Conservation (phyloP, 139 green algal genomes). For the Diplosphaera chodatii region DNA sequence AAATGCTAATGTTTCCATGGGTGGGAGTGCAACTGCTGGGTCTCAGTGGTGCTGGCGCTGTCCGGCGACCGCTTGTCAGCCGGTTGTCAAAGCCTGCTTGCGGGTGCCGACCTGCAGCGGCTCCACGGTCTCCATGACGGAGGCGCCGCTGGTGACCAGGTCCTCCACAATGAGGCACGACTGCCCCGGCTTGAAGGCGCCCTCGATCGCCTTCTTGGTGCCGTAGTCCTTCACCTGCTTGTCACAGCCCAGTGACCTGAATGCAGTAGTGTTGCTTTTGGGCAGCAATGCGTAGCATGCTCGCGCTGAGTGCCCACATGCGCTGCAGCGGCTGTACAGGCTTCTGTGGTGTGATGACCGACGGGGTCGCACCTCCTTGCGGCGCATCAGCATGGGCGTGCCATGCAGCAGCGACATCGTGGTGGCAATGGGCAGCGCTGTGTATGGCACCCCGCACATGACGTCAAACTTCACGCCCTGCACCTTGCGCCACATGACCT, state of each 20-base stretch:
- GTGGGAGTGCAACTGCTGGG: no score
- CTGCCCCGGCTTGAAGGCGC: conserved; percentile 81
- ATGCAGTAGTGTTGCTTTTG: neutral
- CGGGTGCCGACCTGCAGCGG: conserved; percentile 54
- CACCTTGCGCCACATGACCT: conserved; percentile 82
- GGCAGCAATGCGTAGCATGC: no score
- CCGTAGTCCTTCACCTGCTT: conserved; percentile 93
- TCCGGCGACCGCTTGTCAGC: no score
- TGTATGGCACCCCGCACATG: conserved; percentile 99
- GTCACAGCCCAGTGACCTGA: neutral
- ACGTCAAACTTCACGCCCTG: conserved; percentile 75
- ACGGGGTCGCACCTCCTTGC: conserved; percentile 83
- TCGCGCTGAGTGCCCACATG: no score
- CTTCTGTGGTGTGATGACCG: no score
- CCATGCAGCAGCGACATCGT: conserved; percentile 84
- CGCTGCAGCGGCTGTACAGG: neutral
- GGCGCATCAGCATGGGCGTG: conserved; percentile 88
- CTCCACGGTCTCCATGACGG: conserved; percentile 95
- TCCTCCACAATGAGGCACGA: conserved; percentile 96
- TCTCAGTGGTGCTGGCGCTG: no score
- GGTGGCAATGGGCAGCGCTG: conserved; percentile 96
- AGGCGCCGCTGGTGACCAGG: conserved; percentile 91
- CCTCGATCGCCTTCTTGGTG: conserved; percentile 98
- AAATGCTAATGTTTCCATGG: no score
- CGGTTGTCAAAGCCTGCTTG: no score